These are phyloP conservation scores for Fraxinus latifolia DNA, from an alignment of 305 asterid genomes.

Conservation along the genomic window DNA sequence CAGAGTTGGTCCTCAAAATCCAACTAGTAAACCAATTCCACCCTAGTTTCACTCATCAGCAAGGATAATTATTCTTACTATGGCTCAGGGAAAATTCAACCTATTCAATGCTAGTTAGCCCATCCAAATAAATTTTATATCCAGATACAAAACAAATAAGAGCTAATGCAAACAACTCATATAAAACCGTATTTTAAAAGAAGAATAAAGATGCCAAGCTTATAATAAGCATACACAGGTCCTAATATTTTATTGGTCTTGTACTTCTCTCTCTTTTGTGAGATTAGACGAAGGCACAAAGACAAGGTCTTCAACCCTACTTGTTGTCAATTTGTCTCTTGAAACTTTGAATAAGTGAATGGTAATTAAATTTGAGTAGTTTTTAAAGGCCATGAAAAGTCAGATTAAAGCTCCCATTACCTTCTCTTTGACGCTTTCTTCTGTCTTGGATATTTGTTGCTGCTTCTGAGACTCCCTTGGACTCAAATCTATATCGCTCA, in stretches of 20 bases:
- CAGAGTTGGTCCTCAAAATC: not conserved
- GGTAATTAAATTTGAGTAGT: not conserved
- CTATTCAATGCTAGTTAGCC: not conserved
- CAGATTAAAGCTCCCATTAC: constrained; percentile 34
- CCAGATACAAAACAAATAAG: not conserved
- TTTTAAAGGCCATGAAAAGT: not conserved
- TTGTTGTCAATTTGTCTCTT: not conserved
- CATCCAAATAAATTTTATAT: not conserved
- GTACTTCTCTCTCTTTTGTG: not conserved
- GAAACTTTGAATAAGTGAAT: not conserved
- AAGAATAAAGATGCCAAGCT: not conserved
- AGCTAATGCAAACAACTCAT: not conserved
- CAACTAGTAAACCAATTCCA: not conserved
- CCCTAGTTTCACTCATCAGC: not conserved
- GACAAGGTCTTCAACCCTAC: not conserved
- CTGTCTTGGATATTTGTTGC: constrained; percentile 58
- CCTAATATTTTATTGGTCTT: not conserved
- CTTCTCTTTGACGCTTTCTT: constrained; percentile 83
- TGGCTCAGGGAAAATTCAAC: not conserved
- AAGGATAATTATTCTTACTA: not conserved
- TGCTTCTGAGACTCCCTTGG: constrained; percentile 68
- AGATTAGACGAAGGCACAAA: not conserved
- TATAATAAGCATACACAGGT: not conserved
- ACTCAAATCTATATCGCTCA: constrained; percentile 56
- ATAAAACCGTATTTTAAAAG: not conserved